Evolutionary conservation across 805 yeast species (phyloP).

Genomic region (Scheffersomyces amazonensis): DNA sequence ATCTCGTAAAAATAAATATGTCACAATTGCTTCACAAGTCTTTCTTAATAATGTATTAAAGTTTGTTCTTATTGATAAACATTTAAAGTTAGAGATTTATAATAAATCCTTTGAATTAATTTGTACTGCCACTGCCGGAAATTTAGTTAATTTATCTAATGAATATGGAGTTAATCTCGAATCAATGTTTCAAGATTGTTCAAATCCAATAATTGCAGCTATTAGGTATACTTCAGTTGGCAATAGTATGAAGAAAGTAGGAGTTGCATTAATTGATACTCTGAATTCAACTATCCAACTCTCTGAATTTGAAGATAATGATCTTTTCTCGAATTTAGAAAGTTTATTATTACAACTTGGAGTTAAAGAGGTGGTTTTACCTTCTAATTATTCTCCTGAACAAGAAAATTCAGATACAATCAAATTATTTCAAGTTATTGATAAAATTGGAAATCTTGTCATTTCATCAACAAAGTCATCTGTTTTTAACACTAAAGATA

Average conservation of each 20-base stretch:
- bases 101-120: constrained; percentile 58
- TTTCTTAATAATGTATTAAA: constrained; percentile 59
- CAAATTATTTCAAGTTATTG: constrained; percentile 69
- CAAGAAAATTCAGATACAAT: constrained; percentile 54
- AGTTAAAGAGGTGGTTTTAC: constrained; percentile 77
- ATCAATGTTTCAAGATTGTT: constrained; percentile 53
- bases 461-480: constrained; percentile 56
- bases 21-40: constrained; percentile 76
- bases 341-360: constrained; percentile 85
- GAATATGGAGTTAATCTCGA: constrained; percentile 48
- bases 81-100: constrained; percentile 79
- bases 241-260: constrained; percentile 48
- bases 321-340: constrained; percentile 81
- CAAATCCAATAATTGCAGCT: constrained; percentile 40
- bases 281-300: constrained; percentile 64
- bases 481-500: constrained; percentile 61
- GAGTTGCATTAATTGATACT: constrained; percentile 78
- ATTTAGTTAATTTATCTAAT: constrained; percentile 52
- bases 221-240: constrained; percentile 33
- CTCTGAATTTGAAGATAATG: constrained; percentile 83
- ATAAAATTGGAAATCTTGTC: constrained; percentile 70
- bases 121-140: constrained; percentile 84
- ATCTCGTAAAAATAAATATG: constrained; percentile 47
- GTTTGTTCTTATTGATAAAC: constrained; percentile 64
- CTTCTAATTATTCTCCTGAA: constrained; percentile 34